Conservation (phyloP, 169 alveolate genomes). For the Miamiensis avidus region DNA sequence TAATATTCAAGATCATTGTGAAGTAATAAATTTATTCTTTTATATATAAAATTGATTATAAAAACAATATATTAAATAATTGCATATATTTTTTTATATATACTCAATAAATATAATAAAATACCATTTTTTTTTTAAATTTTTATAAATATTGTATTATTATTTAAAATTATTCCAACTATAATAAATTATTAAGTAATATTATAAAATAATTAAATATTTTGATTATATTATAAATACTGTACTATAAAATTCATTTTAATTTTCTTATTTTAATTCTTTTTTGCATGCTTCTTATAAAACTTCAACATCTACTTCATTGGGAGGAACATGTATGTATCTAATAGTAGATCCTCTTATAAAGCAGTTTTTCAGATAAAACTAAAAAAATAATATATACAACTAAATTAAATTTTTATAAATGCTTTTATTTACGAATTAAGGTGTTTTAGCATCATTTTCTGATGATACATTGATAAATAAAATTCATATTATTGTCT, state of each 20-base stretch:
- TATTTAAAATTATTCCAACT: too few relatives aligned
- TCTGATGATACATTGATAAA: conserved; percentile 90
- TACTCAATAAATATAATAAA: too few relatives aligned
- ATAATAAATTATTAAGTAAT: too few relatives aligned
- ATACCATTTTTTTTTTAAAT: too few relatives aligned
- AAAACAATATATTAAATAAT: too few relatives aligned
- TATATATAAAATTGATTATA: too few relatives aligned
- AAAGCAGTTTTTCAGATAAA: conserved; percentile 91
- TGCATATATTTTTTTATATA: too few relatives aligned
- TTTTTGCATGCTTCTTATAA: conserved; percentile 91
- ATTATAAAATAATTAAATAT: too few relatives aligned
- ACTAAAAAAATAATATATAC: conserved; percentile 27
- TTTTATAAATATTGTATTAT: too few relatives aligned
- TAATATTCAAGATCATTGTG: too few relatives aligned
- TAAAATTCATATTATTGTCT: conserved; percentile 93
- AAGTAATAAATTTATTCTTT: too few relatives aligned
- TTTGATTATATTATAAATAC: neutral
- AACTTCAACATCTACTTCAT: conserved; percentile 90
- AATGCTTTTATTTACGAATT: conserved; percentile 71
- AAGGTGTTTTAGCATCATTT: conserved; percentile 91
- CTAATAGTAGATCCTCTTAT: conserved; percentile 96
- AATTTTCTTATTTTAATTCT: conserved; percentile 56
- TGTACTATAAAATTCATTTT: neutral
- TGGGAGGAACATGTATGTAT: conserved; percentile 89
- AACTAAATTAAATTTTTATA: neutral